phyloP scores from a whole-genome alignment of 2,329 filamentous ascomycete genomes.

The Nannizziopsis barbatae region DNA sequence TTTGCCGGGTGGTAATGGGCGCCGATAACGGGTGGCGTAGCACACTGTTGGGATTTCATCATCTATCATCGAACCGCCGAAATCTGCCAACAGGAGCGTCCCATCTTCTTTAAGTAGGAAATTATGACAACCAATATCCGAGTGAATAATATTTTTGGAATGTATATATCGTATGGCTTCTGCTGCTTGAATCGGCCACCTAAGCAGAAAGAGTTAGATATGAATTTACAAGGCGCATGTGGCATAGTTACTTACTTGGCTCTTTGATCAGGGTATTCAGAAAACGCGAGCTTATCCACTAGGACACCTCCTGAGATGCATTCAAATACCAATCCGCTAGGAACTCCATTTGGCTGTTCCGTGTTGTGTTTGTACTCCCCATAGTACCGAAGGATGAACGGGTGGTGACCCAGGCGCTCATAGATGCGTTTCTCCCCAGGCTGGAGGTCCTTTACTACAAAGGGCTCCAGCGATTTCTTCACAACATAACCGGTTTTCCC shows the following conservation, averaged over 20 bases:
- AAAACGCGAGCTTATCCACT: conserved; percentile 8
- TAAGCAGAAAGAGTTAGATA: neutral
- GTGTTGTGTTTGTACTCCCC: conserved; percentile 4
- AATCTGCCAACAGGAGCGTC: conserved; percentile 3
- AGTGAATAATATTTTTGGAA: conserved; percentile 8
- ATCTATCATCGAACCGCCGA: conserved; percentile 11
- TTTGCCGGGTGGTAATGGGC: neutral
- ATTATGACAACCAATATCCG: conserved; percentile 10
- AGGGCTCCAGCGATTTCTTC: conserved; percentile 2
- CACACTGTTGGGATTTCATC: neutral
- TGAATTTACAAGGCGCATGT: neutral
- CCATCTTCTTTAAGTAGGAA: conserved; percentile 9
- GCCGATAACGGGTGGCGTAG: conserved; percentile 6
- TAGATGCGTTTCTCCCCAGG: conserved; percentile 10
- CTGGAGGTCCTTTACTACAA: conserved; percentile 4
- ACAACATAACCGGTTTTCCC: conserved; percentile 6
- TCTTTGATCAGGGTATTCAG: conserved; percentile 2
- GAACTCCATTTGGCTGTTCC: conserved; percentile 2
- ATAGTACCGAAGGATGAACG: conserved; percentile 9
- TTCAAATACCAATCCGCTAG: conserved; percentile 10
- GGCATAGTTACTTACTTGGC: neutral
- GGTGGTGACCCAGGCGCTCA: conserved; percentile 9
- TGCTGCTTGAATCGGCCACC: conserved; percentile 10
- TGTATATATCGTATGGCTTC: conserved; percentile 12
- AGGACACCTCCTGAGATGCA: conserved; percentile 4